Percentiles rank a stretch among this genome's conserved stretches.
Evolutionary conservation across 169 alveolate species (phyloP).

Genomic region (Eimeria tenella): DNA sequence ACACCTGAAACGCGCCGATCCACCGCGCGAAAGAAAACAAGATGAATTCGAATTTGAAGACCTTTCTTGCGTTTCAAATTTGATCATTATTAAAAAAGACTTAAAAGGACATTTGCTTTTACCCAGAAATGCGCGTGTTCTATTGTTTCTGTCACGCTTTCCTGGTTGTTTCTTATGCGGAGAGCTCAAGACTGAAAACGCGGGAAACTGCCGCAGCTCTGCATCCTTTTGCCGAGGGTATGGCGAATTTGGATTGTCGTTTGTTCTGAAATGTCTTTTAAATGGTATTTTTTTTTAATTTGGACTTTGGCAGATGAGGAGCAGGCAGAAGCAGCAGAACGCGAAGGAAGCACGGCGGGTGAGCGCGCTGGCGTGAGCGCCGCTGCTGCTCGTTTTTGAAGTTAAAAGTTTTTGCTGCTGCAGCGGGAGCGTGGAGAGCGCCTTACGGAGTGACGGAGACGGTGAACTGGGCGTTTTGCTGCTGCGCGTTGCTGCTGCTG

Average conservation of each 20-base stretch:
- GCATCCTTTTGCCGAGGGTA: conserved; percentile 55
- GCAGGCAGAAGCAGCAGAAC: conserved; percentile 32
- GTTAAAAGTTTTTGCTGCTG: background rate
- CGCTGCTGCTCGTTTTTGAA: background rate
- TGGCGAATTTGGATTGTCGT: background rate
- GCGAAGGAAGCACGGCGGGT: conserved; percentile 41
- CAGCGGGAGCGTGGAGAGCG: conserved; percentile 53
- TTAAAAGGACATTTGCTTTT: background rate
- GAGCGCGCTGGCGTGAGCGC: background rate
- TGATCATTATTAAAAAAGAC: no score
- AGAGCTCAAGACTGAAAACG: conserved; percentile 3
- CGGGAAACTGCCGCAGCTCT: background rate
- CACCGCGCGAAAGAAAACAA: no score
- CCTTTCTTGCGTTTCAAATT: no score
- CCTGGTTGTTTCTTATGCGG: background rate
- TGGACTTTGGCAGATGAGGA: background rate
- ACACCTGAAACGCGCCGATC: background rate
- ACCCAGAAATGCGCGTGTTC: background rate
- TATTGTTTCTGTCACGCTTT: background rate
- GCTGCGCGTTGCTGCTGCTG: background rate
- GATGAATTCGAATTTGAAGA: no score
- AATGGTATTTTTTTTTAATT: background rate
- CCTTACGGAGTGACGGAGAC: conserved; percentile 23
- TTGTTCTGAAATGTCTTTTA: background rate
- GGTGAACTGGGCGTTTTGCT: background rate